Evolutionary conservation across 2,329 filamentous ascomycete species (phyloP), one percentile per base, ranked within the genome.

Genomic region (Byssoonygena ceratinophila): DNA sequence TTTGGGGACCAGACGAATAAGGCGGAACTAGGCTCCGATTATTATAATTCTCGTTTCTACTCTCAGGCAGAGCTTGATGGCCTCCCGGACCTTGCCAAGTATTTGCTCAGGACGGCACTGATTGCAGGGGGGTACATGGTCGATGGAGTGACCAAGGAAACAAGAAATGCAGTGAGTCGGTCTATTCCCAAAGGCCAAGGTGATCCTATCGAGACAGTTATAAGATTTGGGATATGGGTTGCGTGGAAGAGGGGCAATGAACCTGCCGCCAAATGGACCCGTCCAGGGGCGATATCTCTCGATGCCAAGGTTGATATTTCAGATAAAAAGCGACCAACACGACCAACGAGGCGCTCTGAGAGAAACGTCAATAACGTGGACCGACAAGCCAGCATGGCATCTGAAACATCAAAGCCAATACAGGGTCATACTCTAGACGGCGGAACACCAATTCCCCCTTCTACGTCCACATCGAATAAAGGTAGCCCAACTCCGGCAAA

Each of bases 181-280:
- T 82, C 80, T 2, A 82, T 84, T 51, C 81, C 81, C 0, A 83
- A 82, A 64, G 74, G 74, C 27, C 70, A 76, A 53, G 77, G 77
- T 32, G 80, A 84, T 52, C 79, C 81, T 3, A 64, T 83, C n/a
- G 74, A 79, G 27, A 66, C 78, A 31, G 76, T 80, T 52, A 75
- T 76, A 58, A 75, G 68, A 14, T 83, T 84, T 58, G 81, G 79
- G 4, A 71, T 82, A 53, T 84, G 81, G 81, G 75, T 78, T 53
- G 78, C 81, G 2, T 84, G 81, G 81, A 84, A 84, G 63, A 76
- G 78, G 51, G 81, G 81, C 9, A 82, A 83, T 60, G 79, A 82
- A 57, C 69, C 69, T 53, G 77, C 81, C 45, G 79, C 80, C 27
- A 70, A 75, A 41, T 84, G 81, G 81, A 80, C 80, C 37, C 72